Evolutionary conservation across 1,284 basidiomycete genomes (phyloP).

Genomic region (Coniophora puteana): DNA sequence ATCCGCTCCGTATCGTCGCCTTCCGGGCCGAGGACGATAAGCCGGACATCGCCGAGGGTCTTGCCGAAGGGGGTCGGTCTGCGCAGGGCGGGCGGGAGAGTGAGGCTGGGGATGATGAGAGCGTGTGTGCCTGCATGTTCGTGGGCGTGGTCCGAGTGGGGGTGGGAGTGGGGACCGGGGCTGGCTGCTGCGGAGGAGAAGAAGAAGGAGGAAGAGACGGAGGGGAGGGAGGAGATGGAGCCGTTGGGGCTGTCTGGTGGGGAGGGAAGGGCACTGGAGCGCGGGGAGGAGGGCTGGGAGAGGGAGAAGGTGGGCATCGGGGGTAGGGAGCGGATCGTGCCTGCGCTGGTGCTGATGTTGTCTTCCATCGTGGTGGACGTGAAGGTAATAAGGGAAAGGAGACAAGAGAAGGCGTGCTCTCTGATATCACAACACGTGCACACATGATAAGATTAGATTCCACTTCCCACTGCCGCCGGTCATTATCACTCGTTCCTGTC

Average conservation of each 20-base stretch:
- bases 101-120: slow-evolving; percentile 68
- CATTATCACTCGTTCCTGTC: too few species aligned
- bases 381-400: neutral
- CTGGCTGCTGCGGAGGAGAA: slow-evolving; percentile 67
- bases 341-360: slow-evolving; percentile 30
- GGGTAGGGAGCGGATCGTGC: slow-evolving; percentile 35
- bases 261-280: slow-evolving; percentile 43
- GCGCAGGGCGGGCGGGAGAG: slow-evolving; percentile 53
- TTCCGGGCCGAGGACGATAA: slow-evolving; percentile 49
- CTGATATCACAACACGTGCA: too few species aligned
- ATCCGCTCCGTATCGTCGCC: slow-evolving; percentile 25
- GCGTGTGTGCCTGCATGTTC: slow-evolving; percentile 42
- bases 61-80: slow-evolving; percentile 61
- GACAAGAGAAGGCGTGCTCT: neutral
- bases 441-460: too few species aligned
- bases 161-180: slow-evolving; percentile 40
- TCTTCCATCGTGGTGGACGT: slow-evolving; percentile 20
- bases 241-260: slow-evolving; percentile 56
- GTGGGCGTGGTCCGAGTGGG: slow-evolving; percentile 38
- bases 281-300: slow-evolving; percentile 40
- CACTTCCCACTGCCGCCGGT: too few species aligned
- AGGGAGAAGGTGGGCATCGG: slow-evolving; percentile 5
- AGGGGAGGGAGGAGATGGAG: slow-evolving; percentile 67
- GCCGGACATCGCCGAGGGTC: slow-evolving; percentile 54
- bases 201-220: slow-evolving; percentile 72